A percentile compares a stretch with the other conserved stretches of the same genome.
phyloP scores from a whole-genome alignment of 441 rosid species.

The Gossypium schwendimanii region DNA sequence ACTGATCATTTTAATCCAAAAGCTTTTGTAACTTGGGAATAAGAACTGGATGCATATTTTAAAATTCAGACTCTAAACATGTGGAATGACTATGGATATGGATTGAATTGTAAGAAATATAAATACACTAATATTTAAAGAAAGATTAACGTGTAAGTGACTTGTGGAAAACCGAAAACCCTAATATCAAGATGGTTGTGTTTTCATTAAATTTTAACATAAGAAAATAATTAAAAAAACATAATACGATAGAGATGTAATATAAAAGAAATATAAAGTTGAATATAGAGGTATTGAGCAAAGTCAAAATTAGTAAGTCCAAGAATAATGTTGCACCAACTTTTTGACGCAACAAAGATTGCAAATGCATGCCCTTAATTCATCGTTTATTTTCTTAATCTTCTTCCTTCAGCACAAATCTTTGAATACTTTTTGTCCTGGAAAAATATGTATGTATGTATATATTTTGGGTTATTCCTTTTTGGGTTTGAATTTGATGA shows the following conservation, averaged over 20 bases:
- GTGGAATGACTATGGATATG: no score
- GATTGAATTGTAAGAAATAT: no score
- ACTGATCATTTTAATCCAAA: no score
- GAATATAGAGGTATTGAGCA: neutral
- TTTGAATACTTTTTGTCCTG: neutral
- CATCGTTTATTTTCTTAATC: neutral
- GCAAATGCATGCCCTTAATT: slow-evolving; percentile 7
- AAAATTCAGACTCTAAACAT: no score
- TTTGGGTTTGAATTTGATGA: no score
- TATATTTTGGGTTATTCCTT: no score
- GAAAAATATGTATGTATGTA: neutral
- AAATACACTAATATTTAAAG: no score
- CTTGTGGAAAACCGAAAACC: neutral
- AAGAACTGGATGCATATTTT: no score
- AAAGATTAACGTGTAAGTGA: neutral
- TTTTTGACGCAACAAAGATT: neutral
- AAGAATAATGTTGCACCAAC: neutral
- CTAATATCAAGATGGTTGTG: neutral
- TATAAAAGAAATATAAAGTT: neutral
- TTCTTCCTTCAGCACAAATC: neutral
- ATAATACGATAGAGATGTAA: neutral
- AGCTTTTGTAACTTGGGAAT: no score
- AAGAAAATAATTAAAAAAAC: neutral
- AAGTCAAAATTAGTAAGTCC: neutral
- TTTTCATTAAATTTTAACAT: neutral